Base-by-base conservation (phyloP, 2,329 filamentous ascomycete genomes). In the Pseudogymnoascus sp. region DNA sequence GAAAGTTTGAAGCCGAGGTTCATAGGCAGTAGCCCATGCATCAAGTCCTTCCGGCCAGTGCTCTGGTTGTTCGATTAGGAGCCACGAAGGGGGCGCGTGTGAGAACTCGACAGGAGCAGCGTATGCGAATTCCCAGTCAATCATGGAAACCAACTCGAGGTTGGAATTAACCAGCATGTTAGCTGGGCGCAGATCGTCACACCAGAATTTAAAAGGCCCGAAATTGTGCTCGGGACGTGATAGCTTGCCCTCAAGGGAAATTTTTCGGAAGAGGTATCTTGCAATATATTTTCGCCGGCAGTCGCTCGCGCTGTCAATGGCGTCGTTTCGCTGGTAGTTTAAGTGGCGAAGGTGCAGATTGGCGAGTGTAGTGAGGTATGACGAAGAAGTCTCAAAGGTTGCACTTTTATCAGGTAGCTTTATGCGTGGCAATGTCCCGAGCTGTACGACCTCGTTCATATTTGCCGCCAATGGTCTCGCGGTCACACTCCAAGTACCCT, bases 331-430 rank as follows among this genome's bases (percentile, higher is more conserved):
- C 62, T 79, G 76, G 15, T 70, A 70, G 18, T 58, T 60, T 3
- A 79, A 64, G 40, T 79, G 75, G 21, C 68, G 68, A 5, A 81
- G 66, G 42, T 81, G 74, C 64, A 77, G 70, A 4, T 78, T 72
- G 2, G 77, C 74, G 5, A 79, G 67, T 0, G 69, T 70, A 15
- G 60, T 58, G 40, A 74, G 76, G 70, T 76, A 79, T 6, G 73
- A 72, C n/a, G 74, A 72, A 1, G 74, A 69, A 12, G 67, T 68
- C 2, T 59, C n/a, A 62, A 72, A 77, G 2, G 67, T 65, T 25
- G 61, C 60, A 18, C 64, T 67, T 45, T 45, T 27, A 45, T 45
- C 12, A 58, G 69, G 69, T n/a, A 73, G 65, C 9, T 69, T 37
- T 10, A 55, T 58, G 33, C 61, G 40, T 40, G 70, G 69, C 35